Conservation (phyloP, 192 early-diverging fungal species). For the Irineochytrium annulatum region DNA sequence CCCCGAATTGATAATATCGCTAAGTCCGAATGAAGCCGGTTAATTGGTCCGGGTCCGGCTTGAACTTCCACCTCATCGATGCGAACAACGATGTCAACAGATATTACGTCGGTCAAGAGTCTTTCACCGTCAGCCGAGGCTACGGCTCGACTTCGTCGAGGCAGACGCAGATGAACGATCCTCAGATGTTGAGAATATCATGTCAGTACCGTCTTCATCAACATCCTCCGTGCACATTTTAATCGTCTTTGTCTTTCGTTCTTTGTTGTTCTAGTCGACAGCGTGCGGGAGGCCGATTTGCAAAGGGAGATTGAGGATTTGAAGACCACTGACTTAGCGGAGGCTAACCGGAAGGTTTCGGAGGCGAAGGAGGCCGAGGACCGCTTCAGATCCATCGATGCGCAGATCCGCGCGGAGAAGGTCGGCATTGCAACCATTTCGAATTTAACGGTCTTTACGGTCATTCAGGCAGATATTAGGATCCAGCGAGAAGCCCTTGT, state of each 20-base stretch:
- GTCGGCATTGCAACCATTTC: constrained; percentile 15
- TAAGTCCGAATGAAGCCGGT: not conserved
- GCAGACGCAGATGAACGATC: not conserved
- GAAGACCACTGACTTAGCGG: no score
- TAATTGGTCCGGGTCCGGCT: not conserved
- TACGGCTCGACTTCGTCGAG: constrained; percentile 32
- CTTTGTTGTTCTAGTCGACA: constrained; percentile 33
- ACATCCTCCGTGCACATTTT: not conserved
- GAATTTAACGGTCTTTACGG: not conserved
- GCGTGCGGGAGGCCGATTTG: constrained; percentile 25
- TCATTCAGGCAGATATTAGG: constrained; percentile 28
- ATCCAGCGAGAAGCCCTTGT: constrained; percentile 29
- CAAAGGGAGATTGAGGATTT: constrained; percentile 26
- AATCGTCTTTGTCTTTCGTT: not conserved
- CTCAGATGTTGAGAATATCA: constrained; percentile 11
- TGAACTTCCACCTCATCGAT: constrained; percentile 2
- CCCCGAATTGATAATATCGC: not conserved
- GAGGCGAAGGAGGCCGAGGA: constrained; percentile 27
- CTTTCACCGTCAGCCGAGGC: constrained; percentile 18
- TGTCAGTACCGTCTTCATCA: not conserved
- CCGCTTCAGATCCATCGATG: constrained; percentile 40
- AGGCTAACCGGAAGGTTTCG: no score
- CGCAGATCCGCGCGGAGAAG: constrained; percentile 32
- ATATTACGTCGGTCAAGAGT: constrained; percentile 19
- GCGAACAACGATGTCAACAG: constrained; percentile 11